Evolutionary conservation across 768 basidiomycete species (phyloP), one percentile per base, ranked within the genome.

Genomic region (Trametes villosa): DNA sequence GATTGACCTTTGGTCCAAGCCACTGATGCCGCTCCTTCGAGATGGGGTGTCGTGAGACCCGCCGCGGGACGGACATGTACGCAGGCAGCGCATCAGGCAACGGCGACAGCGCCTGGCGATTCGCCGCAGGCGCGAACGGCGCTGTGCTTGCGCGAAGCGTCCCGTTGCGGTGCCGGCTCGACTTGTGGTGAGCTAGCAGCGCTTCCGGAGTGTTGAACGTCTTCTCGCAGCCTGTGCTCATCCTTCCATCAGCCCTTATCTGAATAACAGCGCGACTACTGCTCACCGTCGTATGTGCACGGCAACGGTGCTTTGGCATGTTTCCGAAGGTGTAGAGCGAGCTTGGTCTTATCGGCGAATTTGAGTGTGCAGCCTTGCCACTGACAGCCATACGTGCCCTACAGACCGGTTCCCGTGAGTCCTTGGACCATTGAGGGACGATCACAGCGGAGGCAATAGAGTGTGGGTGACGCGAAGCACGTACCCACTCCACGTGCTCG

Each of bases 311-410:
- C 59, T 20, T 72, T 65, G 22, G 79, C 79, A 74, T 92, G 90
- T 36, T 66, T 79, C 63, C 79, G 76, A 7, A 88, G 67, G 71
- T 92, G 89, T 53, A 71, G 62, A 40, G 72, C 71, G 58, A 83
- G 71, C 48, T 75, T 66, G 42, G 74, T 71, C 42, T 70, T 69
- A 48, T 68, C 67, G n/a, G 53, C 52, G 69, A 81, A 81, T 56
- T 69, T 74, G 30, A 75, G 75, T n/a, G 77, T 76, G 69, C 88
- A 91, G 29, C 74, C 74, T 18, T 78, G 75, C 89, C 89, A 90
- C 46, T 69, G 74, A 70, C 87, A 88, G 34, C 70, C 65, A 63
- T 76, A 83, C 13, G 71, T 68, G n/a, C 65, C 68, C 77, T 81
- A 63, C 30, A 22, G 33, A 42, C 48, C 29, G 20, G 40, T 40